These are phyloP conservation scores for Escallonia herrerae DNA, from an alignment of 129 eudicot species.

Conservation along the genomic window DNA sequence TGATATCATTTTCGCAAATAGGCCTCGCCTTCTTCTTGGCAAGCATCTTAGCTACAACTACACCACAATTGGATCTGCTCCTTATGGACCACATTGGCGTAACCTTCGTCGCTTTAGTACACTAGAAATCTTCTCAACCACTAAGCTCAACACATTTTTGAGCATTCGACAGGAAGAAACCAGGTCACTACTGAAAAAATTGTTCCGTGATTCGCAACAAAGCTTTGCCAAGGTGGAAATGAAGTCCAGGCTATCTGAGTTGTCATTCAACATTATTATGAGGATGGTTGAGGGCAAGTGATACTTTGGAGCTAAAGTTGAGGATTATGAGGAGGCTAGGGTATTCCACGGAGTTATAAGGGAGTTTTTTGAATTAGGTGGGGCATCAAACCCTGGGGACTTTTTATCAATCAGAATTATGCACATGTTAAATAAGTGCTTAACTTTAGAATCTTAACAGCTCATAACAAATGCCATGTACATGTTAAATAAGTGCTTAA, in stretches of 20 bases:
- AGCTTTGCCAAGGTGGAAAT: constrained; percentile 6
- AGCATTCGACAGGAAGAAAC: constrained; percentile 17
- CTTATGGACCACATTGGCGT: constrained; percentile 9
- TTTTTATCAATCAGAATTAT: no score
- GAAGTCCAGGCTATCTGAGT: neutral
- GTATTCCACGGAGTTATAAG: constrained; percentile 10
- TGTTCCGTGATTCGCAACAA: neutral
- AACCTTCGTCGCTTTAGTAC: constrained; percentile 14
- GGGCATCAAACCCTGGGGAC: constrained; percentile 35
- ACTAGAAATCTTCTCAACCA: constrained; percentile 9
- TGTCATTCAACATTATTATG: constrained; percentile 18
- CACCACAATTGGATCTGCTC: constrained; percentile 1
- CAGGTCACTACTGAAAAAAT: neutral
- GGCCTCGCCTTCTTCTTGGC: neutral
- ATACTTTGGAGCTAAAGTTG: constrained; percentile 18
- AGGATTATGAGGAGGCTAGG: constrained; percentile 19
- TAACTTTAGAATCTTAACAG: no score
- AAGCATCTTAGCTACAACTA: neutral
- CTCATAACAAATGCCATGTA: no score
- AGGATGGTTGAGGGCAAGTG: constrained; percentile 39
- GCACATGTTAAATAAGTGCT: no score
- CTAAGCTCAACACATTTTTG: neutral
- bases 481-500: no score
- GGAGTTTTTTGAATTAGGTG: constrained; percentile 19
- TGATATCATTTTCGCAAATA: constrained; percentile 7